Percentiles rank a stretch among this genome's conserved stretches.
These are phyloP conservation scores for Phytophthora cryptogea DNA, from an alignment of 352 stramenopile genomes.

Conservation along the genomic window DNA sequence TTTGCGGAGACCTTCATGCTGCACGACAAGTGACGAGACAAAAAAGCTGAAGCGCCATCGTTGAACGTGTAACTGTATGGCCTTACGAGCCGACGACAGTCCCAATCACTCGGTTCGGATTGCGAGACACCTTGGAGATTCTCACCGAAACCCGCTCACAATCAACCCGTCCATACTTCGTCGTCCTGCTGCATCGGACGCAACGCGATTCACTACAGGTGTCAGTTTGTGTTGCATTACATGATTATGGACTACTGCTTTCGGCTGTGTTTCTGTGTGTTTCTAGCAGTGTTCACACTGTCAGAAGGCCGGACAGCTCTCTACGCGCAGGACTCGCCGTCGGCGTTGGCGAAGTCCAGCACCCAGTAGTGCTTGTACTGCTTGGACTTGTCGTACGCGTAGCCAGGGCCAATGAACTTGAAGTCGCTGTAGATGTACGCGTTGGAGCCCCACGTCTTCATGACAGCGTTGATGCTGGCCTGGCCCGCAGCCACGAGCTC, in stretches of 20 bases:
- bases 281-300: background rate
- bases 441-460: constrained; percentile 49
- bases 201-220: background rate
- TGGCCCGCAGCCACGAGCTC: constrained; percentile 53
- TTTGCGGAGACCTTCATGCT: constrained; percentile 15
- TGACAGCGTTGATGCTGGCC: constrained; percentile 25
- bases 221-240: constrained; percentile 2
- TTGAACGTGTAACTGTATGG: constrained; percentile 17
- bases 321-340: constrained; percentile 18
- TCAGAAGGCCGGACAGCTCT: constrained; percentile 11
- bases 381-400: constrained; percentile 28
- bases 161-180: no score
- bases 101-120: background rate
- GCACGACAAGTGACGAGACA: constrained; percentile 14
- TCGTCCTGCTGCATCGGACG: no score
- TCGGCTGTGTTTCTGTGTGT: background rate
- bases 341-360: constrained; percentile 29
- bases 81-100: constrained; percentile 9
- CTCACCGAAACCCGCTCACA: no score
- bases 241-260: constrained; percentile 1
- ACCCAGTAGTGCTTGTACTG: constrained; percentile 40
- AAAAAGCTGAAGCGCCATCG: constrained; percentile 20
- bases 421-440: constrained; percentile 39
- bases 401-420: constrained; percentile 30
- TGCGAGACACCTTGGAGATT: background rate